Conservation (phyloP, 768 basidiomycete genomes). For the Boletellus emodensis region DNA sequence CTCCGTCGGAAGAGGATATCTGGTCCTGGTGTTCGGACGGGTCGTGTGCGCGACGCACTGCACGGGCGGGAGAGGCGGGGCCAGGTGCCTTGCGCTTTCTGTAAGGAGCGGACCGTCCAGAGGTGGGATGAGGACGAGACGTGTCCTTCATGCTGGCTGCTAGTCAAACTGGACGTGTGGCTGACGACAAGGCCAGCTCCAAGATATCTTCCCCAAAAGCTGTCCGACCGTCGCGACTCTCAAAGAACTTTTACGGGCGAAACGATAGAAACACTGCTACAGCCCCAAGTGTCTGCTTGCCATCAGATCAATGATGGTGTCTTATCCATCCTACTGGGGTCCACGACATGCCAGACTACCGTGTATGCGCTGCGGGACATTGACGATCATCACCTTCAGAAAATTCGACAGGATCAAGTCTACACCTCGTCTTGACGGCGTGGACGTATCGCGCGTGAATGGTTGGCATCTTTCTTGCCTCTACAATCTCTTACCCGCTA, state of each 20-base stretch:
- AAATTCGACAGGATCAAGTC: too few relatives aligned
- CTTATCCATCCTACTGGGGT: too few relatives aligned
- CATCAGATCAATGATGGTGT: not conserved
- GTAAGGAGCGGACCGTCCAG: slow-evolving; percentile 17
- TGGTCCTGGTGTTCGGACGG: slow-evolving; percentile 5
- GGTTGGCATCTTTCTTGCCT: too few relatives aligned
- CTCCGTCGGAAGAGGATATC: slow-evolving; percentile 5
- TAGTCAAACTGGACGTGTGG: slow-evolving; percentile 12
- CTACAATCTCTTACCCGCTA: too few relatives aligned
- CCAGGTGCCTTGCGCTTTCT: slow-evolving; percentile 10
- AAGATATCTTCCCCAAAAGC: not conserved
- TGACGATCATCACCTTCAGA: too few relatives aligned
- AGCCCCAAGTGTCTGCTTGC: not conserved
- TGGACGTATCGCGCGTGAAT: too few relatives aligned
- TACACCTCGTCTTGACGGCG: too few relatives aligned
- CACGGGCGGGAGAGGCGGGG: slow-evolving; percentile 6
- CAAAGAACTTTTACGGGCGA: not conserved
- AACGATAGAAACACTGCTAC: not conserved
- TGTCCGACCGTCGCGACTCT: slow-evolving; percentile 8
- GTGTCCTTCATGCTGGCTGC: slow-evolving; percentile 24
- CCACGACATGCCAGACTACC: too few relatives aligned
- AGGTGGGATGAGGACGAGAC: slow-evolving; percentile 12
- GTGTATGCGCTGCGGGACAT: too few relatives aligned
- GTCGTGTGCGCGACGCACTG: slow-evolving; percentile 11
- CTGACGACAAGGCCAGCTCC: slow-evolving; percentile 5